phyloP scores from a whole-genome alignment of 2,329 filamentous ascomycete species.

The Calonectria ilicicola region DNA sequence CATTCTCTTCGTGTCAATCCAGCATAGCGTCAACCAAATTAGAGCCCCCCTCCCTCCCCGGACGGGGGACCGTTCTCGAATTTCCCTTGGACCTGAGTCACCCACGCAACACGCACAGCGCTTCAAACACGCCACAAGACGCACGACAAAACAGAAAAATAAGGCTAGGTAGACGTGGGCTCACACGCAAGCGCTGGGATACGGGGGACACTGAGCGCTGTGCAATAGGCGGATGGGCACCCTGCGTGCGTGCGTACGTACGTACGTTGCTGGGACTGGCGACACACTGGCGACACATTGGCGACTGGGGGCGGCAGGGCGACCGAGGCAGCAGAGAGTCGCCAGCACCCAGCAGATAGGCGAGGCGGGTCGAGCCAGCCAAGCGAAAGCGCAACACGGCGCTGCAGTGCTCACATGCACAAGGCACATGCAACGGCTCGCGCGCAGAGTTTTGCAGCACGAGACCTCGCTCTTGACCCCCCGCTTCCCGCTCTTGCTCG shows the following conservation, averaged over 20 bases:
- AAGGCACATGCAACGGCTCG: slow-evolving; percentile 5
- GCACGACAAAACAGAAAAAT: neutral
- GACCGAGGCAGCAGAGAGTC: neutral
- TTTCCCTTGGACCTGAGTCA: neutral
- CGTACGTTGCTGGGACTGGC: no score
- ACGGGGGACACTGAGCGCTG: neutral
- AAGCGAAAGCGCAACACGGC: slow-evolving; percentile 2
- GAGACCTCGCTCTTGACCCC: neutral
- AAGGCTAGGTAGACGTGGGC: no score
- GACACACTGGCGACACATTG: no score
- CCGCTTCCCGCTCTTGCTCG: neutral
- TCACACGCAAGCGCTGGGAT: slow-evolving; percentile 1
- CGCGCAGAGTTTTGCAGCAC: slow-evolving; percentile 3
- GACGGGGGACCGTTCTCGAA: neutral
- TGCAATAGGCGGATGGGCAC: no score
- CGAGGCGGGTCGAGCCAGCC: neutral
- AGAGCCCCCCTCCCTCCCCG: neutral
- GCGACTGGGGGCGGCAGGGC: neutral
- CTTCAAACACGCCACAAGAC: slow-evolving; percentile 9
- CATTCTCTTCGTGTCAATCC: neutral
- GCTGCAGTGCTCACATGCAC: slow-evolving; percentile 3
- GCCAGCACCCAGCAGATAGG: neutral
- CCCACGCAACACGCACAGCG: neutral
- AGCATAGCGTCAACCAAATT: neutral
- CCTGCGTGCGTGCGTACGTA: no score